These are phyloP conservation scores for Penstemon barbatus DNA, from an alignment of 257 asterid species.

Conservation along the genomic window DNA sequence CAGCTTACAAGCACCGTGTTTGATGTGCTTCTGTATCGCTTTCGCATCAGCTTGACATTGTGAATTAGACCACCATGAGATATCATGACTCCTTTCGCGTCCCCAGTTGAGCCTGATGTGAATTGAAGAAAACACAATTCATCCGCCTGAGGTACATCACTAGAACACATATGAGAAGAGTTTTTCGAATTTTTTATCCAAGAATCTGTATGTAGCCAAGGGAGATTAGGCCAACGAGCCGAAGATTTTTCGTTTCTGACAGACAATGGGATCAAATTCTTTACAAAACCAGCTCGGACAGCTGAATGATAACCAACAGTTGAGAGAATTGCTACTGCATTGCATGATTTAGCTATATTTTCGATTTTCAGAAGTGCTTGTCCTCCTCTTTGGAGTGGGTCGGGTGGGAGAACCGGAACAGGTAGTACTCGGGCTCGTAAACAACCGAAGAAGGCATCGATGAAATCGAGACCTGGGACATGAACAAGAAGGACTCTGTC, in stretches of 20 bases:
- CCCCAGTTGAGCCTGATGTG: slow-evolving; percentile 88
- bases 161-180: slow-evolving; percentile 16
- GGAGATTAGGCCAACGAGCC: slow-evolving; percentile 79
- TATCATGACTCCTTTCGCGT: slow-evolving; percentile 86
- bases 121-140: slow-evolving; percentile 76
- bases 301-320: slow-evolving; percentile 72
- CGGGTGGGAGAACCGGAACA: slow-evolving; percentile 88
- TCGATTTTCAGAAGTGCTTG: slow-evolving; percentile 78
- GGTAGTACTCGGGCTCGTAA: slow-evolving; percentile 74
- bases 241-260: slow-evolving; percentile 39
- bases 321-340: slow-evolving; percentile 70
- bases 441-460: slow-evolving; percentile 88
- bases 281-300: slow-evolving; percentile 74
- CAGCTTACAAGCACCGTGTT: slow-evolving; percentile 77
- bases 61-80: slow-evolving; percentile 77
- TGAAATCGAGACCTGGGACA: slow-evolving; percentile 76
- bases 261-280: slow-evolving; percentile 45
- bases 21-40: slow-evolving; percentile 70
- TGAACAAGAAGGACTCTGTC: slow-evolving; percentile 77
- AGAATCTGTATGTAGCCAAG: slow-evolving; percentile 82
- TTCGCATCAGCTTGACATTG: slow-evolving; percentile 72
- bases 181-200: slow-evolving; percentile 56
- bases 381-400: slow-evolving; percentile 90
- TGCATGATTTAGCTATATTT: slow-evolving; percentile 65
- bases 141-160: slow-evolving; percentile 35